Evolutionary conservation across 1,284 basidiomycete genomes (phyloP).

Genomic region (Fistulina hepatica): DNA sequence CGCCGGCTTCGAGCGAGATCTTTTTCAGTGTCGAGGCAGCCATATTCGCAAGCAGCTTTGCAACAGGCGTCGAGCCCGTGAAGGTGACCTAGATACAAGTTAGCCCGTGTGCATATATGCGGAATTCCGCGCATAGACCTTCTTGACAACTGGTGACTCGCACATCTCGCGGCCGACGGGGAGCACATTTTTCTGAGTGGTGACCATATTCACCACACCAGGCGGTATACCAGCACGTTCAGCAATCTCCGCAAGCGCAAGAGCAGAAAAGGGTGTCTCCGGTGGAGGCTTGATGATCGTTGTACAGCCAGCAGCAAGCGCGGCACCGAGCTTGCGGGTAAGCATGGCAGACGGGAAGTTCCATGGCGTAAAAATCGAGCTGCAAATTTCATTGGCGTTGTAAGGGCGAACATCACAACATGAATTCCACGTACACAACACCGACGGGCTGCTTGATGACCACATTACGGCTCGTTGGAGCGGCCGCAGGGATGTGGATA

Average conservation of each 20-base stretch:
- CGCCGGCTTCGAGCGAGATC: conserved; percentile 80
- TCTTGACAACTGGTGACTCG: conserved; percentile 65
- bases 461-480: conserved; percentile 69
- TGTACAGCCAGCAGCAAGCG: conserved; percentile 92
- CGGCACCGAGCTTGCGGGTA: conserved; percentile 80
- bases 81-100: conserved; percentile 39
- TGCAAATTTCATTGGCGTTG: conserved; percentile 18
- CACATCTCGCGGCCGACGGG: conserved; percentile 81
- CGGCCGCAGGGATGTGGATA: conserved; percentile 76
- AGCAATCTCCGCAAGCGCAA: conserved; percentile 75
- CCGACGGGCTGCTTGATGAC: conserved; percentile 95
- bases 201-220: conserved; percentile 92
- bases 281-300: conserved; percentile 92
- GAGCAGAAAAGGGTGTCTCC: conserved; percentile 90
- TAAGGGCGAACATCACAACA: background rate
- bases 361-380: conserved; percentile 75
- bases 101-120: background rate
- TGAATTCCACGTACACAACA: conserved; percentile 44
- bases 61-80: conserved; percentile 88
- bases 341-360: conserved; percentile 96
- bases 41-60: conserved; percentile 81
- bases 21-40: conserved; percentile 87
- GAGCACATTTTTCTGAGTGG: conserved; percentile 70
- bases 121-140: conserved; percentile 48
- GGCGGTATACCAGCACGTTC: conserved; percentile 81